Conservation (phyloP, 352 stramenopile species). For the Blastocystis sp. region DNA sequence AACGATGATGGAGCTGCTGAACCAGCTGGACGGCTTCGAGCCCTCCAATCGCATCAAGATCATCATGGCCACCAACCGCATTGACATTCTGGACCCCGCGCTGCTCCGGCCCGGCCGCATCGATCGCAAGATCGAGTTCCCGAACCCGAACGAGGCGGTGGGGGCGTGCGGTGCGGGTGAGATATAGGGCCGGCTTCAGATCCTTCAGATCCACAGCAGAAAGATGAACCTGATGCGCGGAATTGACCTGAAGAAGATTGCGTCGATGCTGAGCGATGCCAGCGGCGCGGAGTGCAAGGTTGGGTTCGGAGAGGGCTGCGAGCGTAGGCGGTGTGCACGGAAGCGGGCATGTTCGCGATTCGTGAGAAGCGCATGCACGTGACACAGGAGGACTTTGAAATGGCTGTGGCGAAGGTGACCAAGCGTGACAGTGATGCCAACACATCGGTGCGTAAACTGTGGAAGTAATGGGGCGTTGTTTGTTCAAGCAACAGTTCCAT, state of each 20-base stretch:
- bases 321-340: conserved; percentile 89
- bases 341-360: conserved; percentile 99
- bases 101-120: conserved; percentile 93
- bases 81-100: conserved; percentile 95
- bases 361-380: conserved; percentile 97
- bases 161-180: conserved; percentile 51
- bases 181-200: conserved; percentile 84
- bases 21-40: conserved; percentile 86
- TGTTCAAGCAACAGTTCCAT: background rate
- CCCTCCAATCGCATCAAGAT: conserved; percentile 78
- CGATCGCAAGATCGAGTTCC: conserved; percentile 99
- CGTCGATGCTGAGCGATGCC: conserved; percentile 94
- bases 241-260: conserved; percentile 95
- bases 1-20: conserved; percentile 98
- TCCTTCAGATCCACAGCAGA: conserved; percentile 95
- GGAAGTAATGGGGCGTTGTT: conserved; percentile 85
- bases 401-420: conserved; percentile 99
- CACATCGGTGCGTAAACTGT: conserved; percentile 97
- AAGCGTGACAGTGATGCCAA: conserved; percentile 97
- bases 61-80: conserved; percentile 97
- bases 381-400: conserved; percentile 99
- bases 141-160: conserved; percentile 90
- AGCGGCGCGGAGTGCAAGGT: conserved; percentile 96
- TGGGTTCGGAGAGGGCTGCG: background rate
- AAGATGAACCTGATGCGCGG: conserved; percentile 98